Evolutionary conservation across 2,329 filamentous ascomycete genomes (phyloP), one percentile per base, ranked within the genome.

Genomic region (Aspergillus oerlinghausenensis): DNA sequence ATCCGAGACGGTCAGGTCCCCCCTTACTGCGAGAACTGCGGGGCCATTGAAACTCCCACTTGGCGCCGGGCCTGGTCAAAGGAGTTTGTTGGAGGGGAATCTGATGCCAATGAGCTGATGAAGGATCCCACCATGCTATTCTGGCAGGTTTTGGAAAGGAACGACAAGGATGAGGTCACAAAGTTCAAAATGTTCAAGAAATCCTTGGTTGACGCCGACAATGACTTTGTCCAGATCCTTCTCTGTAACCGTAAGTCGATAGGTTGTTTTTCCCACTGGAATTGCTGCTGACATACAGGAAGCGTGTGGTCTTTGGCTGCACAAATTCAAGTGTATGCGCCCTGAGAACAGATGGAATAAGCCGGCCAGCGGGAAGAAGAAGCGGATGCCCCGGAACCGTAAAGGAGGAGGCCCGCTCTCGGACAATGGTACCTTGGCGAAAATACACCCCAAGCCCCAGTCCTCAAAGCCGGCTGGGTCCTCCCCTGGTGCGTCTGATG

Each of bases 11-110:
- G 94, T 4, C 84, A 92, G 62, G 88, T 92, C 80, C 94, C 94
- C 0, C 88, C 88, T 1, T 97, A 88, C 68, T 99, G 94, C 72
- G 84, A 84, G 61, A 96, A 97, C 66, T 99, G 94, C 66, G 94
- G 94, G 5, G 89, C 92, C 6, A 96, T 99, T 56, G 90, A 97
- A 66, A 99, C 94, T 0, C 90, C 93, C 0, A 97, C 93, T 0
- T 99, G 94, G 94, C 87, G 94, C 58, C 94, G 93, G 68, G 90
- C 94, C 11, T 97, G 88, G 82, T 86, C 86, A n/a, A 90, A 91
- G 67, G 81, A 89, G 7, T 81, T 87, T 49, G 78, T 84, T 17
- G 92, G 90, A 1, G 81, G 82, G 32, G 90, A 91, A 0, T 81
- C 83, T 3, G 84, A 87, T 58, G 81, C 89, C 49, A 85, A 90